Conservation (phyloP, 192 early-diverging fungal species). For the Linnemannia elongata region DNA sequence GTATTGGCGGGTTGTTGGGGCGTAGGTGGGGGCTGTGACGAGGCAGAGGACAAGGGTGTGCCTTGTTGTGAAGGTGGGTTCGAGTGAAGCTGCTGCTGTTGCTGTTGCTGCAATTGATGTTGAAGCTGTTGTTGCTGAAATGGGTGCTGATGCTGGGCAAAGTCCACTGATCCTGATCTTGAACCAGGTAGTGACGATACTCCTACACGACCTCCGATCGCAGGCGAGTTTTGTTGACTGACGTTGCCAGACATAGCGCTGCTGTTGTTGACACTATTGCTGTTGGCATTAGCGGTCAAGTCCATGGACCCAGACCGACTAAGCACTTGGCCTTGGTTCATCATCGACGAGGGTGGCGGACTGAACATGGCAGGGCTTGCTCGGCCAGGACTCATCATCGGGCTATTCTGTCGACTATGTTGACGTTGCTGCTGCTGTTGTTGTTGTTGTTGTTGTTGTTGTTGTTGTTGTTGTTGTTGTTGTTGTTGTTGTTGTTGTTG, state of each 20-base stretch:
- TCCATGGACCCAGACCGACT: conserved; percentile 47
- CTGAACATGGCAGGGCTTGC: conserved; percentile 47
- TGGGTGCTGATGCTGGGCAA: conserved; percentile 32
- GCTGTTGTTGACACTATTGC: neutral
- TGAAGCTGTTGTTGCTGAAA: conserved; percentile 34
- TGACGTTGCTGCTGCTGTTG: conserved; percentile 29
- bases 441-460: conserved; percentile 32
- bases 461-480: conserved; percentile 27
- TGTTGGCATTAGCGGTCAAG: conserved; percentile 1
- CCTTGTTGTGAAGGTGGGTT: conserved; percentile 12
- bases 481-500: conserved; percentile 29
- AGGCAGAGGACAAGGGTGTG: neutral
- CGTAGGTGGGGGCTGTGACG: neutral
- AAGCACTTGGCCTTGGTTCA: conserved; percentile 24
- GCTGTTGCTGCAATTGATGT: conserved; percentile 10
- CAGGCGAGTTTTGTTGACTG: conserved; percentile 36
- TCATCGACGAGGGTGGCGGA: conserved; percentile 21
- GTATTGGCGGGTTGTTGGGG: neutral
- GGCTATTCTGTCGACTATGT: conserved; percentile 41
- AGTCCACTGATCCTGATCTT: conserved; percentile 35
- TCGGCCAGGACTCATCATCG: conserved; percentile 46
- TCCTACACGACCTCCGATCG: conserved; percentile 10
- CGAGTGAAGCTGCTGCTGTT: neutral
- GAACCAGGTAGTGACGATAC: conserved; percentile 26
- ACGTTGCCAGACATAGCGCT: neutral